Conservation (phyloP, 2,329 filamentous ascomycete species). For the Phoma sp. region DNA sequence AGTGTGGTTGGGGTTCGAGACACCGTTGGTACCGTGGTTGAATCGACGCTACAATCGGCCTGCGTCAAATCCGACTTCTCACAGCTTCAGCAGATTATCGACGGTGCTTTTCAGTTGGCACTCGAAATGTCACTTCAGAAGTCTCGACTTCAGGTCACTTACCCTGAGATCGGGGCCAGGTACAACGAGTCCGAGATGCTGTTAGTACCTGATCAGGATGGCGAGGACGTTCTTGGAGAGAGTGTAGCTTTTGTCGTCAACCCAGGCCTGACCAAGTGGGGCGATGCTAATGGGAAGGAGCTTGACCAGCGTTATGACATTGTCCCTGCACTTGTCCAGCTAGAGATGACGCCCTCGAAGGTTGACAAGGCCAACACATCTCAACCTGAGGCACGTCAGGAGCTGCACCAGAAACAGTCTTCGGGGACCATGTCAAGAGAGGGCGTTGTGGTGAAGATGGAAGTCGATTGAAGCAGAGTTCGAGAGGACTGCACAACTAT, state of each 20-base stretch:
- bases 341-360: too few relatives aligned
- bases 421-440: too few relatives aligned
- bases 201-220: slow-evolving; percentile 10
- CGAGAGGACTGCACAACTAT: too few relatives aligned
- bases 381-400: too few relatives aligned
- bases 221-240: slow-evolving; percentile 16
- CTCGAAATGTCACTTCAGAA: slow-evolving; percentile 25
- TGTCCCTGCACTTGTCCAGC: slow-evolving; percentile 14
- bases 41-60: too few relatives aligned
- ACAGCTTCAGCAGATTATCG: slow-evolving; percentile 10
- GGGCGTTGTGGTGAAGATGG: too few relatives aligned
- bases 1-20: too few relatives aligned
- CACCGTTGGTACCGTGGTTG: background rate
- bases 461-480: too few relatives aligned
- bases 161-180: slow-evolving; percentile 7
- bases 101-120: slow-evolving; percentile 24
- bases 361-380: too few relatives aligned
- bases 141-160: slow-evolving; percentile 28
- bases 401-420: too few relatives aligned
- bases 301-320: slow-evolving; percentile 27
- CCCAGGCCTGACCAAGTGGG: slow-evolving; percentile 37
- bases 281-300: slow-evolving; percentile 29
- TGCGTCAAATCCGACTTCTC: too few relatives aligned
- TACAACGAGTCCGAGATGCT: slow-evolving; percentile 9
- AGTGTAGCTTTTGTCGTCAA: slow-evolving; percentile 25